Percentiles rank a stretch among this genome's conserved stretches.
phyloP scores from a whole-genome alignment of 805 yeast genomes.

The Myxozyma mucilagina region DNA sequence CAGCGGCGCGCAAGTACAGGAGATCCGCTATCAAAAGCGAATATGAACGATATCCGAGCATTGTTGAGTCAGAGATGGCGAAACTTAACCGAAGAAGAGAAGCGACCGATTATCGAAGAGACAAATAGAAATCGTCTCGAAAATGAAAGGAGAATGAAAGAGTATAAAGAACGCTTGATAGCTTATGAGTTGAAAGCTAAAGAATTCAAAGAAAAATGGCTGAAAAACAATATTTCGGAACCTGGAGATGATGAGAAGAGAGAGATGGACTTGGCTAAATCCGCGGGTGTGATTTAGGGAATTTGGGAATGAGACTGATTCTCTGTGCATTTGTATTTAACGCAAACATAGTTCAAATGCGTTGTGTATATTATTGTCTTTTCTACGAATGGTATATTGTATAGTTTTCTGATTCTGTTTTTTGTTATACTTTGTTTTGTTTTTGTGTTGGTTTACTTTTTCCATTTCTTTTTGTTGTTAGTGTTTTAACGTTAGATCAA shows the following conservation, averaged over 20 bases:
- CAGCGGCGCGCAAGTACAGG: conserved; percentile 37
- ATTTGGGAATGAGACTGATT: neutral
- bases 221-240: conserved; percentile 40
- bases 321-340: no score
- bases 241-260: conserved; percentile 37
- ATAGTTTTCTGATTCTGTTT: neutral
- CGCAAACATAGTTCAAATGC: no score
- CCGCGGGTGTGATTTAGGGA: neutral
- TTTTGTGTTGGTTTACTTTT: neutral
- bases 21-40: conserved; percentile 39
- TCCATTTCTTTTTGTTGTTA: neutral
- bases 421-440: neutral
- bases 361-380: neutral
- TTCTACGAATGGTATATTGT: neutral
- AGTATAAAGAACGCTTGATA: conserved; percentile 28
- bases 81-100: conserved; percentile 42
- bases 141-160: conserved; percentile 29
- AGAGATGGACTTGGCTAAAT: conserved; percentile 17
- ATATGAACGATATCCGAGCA: conserved; percentile 45
- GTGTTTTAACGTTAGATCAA: neutral
- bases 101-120: conserved; percentile 36
- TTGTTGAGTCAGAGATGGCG: conserved; percentile 46
- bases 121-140: conserved; percentile 20
- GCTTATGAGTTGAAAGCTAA: conserved; percentile 44
- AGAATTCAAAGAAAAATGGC: conserved; percentile 43